A percentile compares a stretch with the other conserved stretches of the same genome.
These are phyloP conservation scores for Oryza punctata DNA, from an alignment of 176 grass and related monocot species.

Conservation along the genomic window DNA sequence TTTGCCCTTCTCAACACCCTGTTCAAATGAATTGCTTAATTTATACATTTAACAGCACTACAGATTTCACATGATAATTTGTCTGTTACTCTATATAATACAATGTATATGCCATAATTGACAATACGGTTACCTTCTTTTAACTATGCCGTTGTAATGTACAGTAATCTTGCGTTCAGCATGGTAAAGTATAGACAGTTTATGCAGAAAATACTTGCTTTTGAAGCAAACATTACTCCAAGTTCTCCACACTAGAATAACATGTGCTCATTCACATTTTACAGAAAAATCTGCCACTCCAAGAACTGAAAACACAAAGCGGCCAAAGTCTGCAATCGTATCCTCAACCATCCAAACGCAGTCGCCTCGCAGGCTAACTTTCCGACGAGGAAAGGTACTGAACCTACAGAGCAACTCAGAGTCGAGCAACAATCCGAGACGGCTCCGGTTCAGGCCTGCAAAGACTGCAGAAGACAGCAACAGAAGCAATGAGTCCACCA, in stretches of 20 bases:
- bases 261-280: neutral
- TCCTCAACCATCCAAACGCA: neutral
- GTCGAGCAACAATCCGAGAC: conserved; percentile 11
- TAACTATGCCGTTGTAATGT: neutral
- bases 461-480: conserved; percentile 9
- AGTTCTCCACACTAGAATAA: neutral
- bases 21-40: neutral
- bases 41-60: neutral
- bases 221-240: neutral
- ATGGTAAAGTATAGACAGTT: too few species aligned
- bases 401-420: conserved; percentile 32
- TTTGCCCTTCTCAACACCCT: neutral
- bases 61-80: neutral
- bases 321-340: conserved; percentile 6
- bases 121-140: neutral
- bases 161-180: neutral
- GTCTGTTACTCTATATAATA: neutral
- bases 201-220: neutral
- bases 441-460: conserved; percentile 47
- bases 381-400: conserved; percentile 56
- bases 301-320: conserved; percentile 37
- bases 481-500: conserved; percentile 14
- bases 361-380: conserved; percentile 46
- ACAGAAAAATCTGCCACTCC: conserved; percentile 15
- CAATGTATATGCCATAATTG: neutral